A percentile compares a stretch with the other conserved stretches of the same genome.
Conservation (phyloP, 2,329 filamentous ascomycete species). For the Cladosporium colombiae region DNA sequence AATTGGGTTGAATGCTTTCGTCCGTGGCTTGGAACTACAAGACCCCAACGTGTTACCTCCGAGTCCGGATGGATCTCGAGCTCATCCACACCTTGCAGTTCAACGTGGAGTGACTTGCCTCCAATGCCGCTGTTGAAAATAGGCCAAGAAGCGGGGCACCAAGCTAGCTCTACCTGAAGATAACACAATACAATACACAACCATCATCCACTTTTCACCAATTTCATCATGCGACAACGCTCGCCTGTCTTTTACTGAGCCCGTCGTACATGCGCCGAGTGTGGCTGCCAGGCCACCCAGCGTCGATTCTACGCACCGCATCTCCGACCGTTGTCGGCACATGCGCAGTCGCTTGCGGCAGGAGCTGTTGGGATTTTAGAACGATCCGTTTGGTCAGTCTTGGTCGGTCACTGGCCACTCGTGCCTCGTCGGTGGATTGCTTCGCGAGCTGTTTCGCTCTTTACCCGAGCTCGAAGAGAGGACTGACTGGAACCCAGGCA, state of each 20-base stretch:
- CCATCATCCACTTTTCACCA: too few species aligned
- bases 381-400: neutral
- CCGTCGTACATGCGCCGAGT: constrained; percentile 9
- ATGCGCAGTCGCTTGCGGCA: neutral
- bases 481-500: neutral
- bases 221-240: too few species aligned
- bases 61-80: too few species aligned
- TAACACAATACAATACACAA: too few species aligned
- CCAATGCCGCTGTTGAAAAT: too few species aligned
- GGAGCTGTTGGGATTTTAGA: neutral
- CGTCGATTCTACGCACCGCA: neutral
- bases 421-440: constrained; percentile 8
- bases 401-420: neutral
- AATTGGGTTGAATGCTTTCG: too few species aligned
- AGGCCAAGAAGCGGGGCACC: too few species aligned
- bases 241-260: neutral
- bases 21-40: too few species aligned
- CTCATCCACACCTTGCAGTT: too few species aligned
- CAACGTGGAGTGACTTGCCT: too few species aligned
- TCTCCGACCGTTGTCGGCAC: neutral
- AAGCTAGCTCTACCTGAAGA: too few species aligned
- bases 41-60: neutral
- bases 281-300: constrained; percentile 2
- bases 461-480: neutral
- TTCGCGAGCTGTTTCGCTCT: neutral